Percentiles rank a stretch among this genome's conserved stretches.
Evolutionary conservation across 2,329 filamentous ascomycete species (phyloP).

Genomic region (Botrytis hyacinthi): DNA sequence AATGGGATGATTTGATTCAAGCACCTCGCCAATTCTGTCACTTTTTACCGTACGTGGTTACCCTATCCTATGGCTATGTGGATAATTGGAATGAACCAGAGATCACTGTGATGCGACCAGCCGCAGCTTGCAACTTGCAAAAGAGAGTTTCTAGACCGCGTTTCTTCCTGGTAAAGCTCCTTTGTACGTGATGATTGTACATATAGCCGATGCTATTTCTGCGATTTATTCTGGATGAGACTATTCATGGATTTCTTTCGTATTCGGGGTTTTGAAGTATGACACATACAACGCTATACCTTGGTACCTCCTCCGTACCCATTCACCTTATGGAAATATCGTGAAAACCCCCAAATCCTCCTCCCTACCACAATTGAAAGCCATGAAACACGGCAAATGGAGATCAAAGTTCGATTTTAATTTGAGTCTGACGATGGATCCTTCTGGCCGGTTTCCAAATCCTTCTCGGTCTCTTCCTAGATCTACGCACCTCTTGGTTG

Average conservation of each 20-base stretch:
- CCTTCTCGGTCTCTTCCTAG: constrained; percentile 16
- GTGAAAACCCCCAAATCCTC: background rate
- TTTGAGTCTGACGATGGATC: background rate
- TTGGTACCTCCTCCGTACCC: background rate
- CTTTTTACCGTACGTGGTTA: background rate
- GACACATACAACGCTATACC: background rate
- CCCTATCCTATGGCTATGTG: background rate
- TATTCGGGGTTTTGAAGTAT: background rate
- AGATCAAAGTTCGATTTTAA: background rate
- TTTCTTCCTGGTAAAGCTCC: background rate
- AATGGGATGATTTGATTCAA: background rate
- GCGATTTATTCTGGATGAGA: background rate
- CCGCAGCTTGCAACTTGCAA: background rate
- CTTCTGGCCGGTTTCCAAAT: constrained; percentile 8
- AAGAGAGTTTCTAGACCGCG: background rate
- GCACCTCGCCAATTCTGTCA: background rate
- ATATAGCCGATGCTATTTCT: background rate
- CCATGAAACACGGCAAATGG: constrained; percentile 1
- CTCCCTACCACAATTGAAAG: background rate
- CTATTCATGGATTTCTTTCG: background rate
- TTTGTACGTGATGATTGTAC: background rate
- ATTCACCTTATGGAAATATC: background rate
- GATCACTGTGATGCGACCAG: background rate
- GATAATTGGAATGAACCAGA: background rate
- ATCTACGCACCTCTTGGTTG: constrained; percentile 6